Conservation (phyloP, 2,329 filamentous ascomycete species). For the Hymenoscyphus salicellus region DNA sequence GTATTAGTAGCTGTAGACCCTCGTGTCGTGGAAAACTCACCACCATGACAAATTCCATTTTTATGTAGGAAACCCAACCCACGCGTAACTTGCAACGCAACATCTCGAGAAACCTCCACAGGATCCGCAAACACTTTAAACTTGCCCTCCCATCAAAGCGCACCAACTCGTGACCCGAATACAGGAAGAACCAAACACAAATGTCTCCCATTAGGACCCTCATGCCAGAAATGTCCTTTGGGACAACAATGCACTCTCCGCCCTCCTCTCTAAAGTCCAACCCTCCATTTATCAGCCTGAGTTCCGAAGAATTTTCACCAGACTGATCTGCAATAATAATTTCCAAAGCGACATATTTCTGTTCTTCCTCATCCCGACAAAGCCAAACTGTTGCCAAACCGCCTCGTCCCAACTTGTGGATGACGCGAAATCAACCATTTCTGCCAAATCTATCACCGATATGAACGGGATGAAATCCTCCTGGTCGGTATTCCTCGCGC, state of each 20-base stretch:
- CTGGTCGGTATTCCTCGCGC: slow-evolving; percentile 27
- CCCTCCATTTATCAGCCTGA: neutral
- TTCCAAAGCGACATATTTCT: slow-evolving; percentile 19
- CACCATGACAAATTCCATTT: neutral
- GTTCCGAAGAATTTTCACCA: neutral
- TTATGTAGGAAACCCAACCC: neutral
- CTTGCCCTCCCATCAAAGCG: neutral
- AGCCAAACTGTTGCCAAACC: slow-evolving; percentile 47
- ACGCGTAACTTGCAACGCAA: neutral
- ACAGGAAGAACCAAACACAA: slow-evolving; percentile 41
- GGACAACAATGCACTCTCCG: neutral
- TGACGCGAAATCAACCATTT: slow-evolving; percentile 39
- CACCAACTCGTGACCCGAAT: neutral
- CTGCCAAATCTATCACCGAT: slow-evolving; percentile 43
- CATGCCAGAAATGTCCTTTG: slow-evolving; percentile 7
- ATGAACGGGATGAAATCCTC: slow-evolving; percentile 44
- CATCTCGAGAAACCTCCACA: neutral
- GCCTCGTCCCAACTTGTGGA: slow-evolving; percentile 46
- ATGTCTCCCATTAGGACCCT: slow-evolving; percentile 44
- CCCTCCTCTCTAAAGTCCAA: neutral
- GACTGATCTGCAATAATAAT: slow-evolving; percentile 12
- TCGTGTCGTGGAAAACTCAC: neutral
- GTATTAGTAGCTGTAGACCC: neutral
- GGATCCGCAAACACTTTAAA: neutral
- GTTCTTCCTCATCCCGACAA: slow-evolving; percentile 32